Conservation (phyloP, 108 stramenopile species). For the Fragilariopsis cylindrus region DNA sequence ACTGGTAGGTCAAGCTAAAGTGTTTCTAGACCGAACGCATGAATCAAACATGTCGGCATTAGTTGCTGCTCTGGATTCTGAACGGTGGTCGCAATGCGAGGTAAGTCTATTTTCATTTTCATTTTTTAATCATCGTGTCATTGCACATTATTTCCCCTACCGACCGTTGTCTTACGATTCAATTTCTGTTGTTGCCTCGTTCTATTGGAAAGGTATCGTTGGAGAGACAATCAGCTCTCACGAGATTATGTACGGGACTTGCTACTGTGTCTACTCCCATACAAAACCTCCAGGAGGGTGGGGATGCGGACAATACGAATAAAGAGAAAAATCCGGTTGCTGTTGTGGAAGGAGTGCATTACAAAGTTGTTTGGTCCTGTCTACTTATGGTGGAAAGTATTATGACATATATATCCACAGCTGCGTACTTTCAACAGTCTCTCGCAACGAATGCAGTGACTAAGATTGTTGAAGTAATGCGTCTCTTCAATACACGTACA, state of each 20-base stretch:
- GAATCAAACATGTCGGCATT: constrained; percentile 88
- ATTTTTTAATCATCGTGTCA: not conserved
- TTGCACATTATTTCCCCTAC: not conserved
- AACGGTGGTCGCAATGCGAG: constrained; percentile 92
- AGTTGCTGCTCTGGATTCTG: constrained; percentile 89
- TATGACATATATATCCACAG: constrained; percentile 78
- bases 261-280: constrained; percentile 40
- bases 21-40: constrained; percentile 90
- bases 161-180: not conserved
- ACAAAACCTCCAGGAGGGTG: constrained; percentile 6
- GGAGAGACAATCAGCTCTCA: constrained; percentile 76
- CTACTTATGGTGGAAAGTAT: constrained; percentile 91
- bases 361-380: constrained; percentile 94
- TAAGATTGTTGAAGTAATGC: constrained; percentile 84
- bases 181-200: not conserved
- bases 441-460: constrained; percentile 85
- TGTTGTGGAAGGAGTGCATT: constrained; percentile 79
- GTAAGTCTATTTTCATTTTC: constrained; percentile 40
- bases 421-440: constrained; percentile 80
- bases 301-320: constrained; percentile 23
- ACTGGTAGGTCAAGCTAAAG: constrained; percentile 87
- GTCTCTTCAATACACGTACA: constrained; percentile 91
- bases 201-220: constrained; percentile 52
- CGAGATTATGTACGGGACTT: constrained; percentile 78
- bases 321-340: constrained; percentile 66